Evolutionary conservation across 306 rosid genomes (phyloP).

Genomic region (Rosa persica): DNA sequence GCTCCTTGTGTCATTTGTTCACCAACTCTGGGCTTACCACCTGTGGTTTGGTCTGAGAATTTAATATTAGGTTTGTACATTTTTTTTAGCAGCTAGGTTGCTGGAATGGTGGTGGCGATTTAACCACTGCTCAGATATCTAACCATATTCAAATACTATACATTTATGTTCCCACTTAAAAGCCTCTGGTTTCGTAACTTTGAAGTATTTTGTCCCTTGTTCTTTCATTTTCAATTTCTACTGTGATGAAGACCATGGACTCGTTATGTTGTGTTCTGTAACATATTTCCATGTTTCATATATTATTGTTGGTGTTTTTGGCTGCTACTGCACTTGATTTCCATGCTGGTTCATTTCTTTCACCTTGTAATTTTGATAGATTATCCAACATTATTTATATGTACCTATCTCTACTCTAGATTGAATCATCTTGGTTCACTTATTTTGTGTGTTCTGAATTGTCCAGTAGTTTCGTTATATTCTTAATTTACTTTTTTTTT

Average conservation of each 20-base stretch:
- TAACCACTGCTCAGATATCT: neutral
- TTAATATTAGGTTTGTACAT: neutral
- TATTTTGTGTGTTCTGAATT: conserved; percentile 2
- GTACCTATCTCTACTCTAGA: neutral
- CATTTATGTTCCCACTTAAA: neutral
- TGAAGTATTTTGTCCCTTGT: neutral
- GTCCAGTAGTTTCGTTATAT: neutral
- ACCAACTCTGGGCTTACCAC: neutral
- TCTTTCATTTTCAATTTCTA: neutral
- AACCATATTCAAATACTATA: neutral
- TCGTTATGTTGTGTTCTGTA: neutral
- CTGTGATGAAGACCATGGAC: neutral
- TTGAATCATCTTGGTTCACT: neutral
- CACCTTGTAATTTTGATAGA: neutral
- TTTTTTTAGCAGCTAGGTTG: neutral
- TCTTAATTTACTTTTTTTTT: conserved; percentile 14
- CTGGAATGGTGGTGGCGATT: neutral
- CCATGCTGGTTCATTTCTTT: neutral
- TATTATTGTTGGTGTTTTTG: neutral
- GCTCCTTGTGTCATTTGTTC: neutral
- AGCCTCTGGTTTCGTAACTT: neutral
- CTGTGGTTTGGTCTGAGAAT: neutral
- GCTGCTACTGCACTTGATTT: neutral
- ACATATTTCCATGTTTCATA: neutral
- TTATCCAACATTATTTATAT: neutral